A percentile compares a stretch with the other conserved stretches of the same genome.
These are phyloP conservation scores for Saturnispora sekii DNA, from an alignment of 805 yeast species.

Conservation along the genomic window DNA sequence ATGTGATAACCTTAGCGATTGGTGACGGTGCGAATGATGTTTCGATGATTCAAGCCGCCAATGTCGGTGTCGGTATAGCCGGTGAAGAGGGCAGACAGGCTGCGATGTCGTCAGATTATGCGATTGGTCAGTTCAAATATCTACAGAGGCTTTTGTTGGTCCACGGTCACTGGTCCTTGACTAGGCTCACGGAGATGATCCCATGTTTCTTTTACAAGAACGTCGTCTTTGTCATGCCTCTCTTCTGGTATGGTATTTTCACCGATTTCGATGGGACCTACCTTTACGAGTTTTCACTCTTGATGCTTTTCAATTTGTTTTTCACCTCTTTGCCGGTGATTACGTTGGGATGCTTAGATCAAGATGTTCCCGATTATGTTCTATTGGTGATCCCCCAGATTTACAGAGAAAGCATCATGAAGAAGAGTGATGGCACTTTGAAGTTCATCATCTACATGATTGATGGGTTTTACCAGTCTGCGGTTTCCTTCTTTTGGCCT, in stretches of 20 bases:
- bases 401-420: constrained; percentile 56
- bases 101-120: constrained; percentile 79
- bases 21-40: constrained; percentile 88
- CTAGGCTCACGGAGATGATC: constrained; percentile 65
- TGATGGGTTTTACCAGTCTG: constrained; percentile 68
- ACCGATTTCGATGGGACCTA: constrained; percentile 67
- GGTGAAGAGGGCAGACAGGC: constrained; percentile 87
- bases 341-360: constrained; percentile 62
- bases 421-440: constrained; percentile 50
- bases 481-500: constrained; percentile 58
- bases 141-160: constrained; percentile 55
- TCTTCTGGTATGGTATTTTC: constrained; percentile 70
- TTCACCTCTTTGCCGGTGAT: constrained; percentile 76
- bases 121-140: constrained; percentile 70
- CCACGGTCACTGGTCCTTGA: constrained; percentile 81
- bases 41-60: constrained; percentile 81
- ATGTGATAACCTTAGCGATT: constrained; percentile 70
- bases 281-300: constrained; percentile 65
- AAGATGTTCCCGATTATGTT: constrained; percentile 59
- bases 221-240: constrained; percentile 59
- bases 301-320: constrained; percentile 72
- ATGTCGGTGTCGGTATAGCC: constrained; percentile 78
- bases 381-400: constrained; percentile 62
- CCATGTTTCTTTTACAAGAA: constrained; percentile 75
- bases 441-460: constrained; percentile 54